These are phyloP conservation scores for Serendipita sp. DNA, from an alignment of 768 basidiomycete genomes.

Conservation along the genomic window DNA sequence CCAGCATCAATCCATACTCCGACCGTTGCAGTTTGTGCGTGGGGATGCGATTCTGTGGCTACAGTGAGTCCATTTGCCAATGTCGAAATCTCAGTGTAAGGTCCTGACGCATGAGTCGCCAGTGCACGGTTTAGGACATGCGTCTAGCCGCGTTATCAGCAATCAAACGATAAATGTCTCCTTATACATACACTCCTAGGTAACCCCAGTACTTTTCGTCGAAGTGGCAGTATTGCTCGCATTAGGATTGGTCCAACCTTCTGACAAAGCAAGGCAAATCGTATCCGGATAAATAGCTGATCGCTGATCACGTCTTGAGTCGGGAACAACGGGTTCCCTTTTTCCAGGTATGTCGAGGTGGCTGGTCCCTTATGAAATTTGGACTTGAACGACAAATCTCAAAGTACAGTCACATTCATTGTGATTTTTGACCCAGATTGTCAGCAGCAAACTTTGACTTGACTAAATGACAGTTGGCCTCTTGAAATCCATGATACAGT, in stretches of 20 bases:
- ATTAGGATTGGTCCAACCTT: not conserved
- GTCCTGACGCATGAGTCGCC: slow-evolving; percentile 30
- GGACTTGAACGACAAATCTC: too few relatives aligned
- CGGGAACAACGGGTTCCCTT: too few relatives aligned
- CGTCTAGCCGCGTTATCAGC: not conserved
- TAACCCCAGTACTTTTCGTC: not conserved
- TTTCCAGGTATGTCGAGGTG: too few relatives aligned
- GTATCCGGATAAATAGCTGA: too few relatives aligned
- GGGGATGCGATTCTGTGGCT: slow-evolving; percentile 77
- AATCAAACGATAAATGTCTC: too few relatives aligned
- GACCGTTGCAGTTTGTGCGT: slow-evolving; percentile 93
- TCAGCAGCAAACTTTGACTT: too few relatives aligned
- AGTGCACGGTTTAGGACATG: not conserved
- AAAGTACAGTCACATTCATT: too few relatives aligned
- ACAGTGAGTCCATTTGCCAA: slow-evolving; percentile 90
- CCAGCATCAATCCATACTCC: slow-evolving; percentile 99
- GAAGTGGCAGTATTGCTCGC: not conserved
- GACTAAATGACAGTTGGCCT: too few relatives aligned
- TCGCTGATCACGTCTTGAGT: too few relatives aligned
- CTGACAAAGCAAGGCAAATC: not conserved
- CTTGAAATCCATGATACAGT: too few relatives aligned
- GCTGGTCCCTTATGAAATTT: too few relatives aligned
- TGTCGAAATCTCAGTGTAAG: slow-evolving; percentile 79
- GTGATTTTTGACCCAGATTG: too few relatives aligned
- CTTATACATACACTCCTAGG: not conserved